These are phyloP conservation scores for Boechera divaricarpa DNA, from an alignment of 345 rosid species.

Conservation along the genomic window DNA sequence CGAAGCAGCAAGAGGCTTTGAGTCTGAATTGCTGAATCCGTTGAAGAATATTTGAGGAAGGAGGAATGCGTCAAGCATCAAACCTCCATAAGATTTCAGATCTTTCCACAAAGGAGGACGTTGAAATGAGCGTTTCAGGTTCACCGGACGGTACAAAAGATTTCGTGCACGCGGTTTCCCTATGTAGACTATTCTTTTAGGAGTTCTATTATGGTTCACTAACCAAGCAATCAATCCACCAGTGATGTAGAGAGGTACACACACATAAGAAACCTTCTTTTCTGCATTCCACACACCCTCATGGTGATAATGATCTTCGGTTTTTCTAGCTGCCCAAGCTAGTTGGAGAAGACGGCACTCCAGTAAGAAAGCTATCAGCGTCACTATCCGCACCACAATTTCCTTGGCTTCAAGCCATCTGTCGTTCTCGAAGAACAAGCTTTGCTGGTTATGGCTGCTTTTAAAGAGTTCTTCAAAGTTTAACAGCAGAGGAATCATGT, in stretches of 20 bases:
- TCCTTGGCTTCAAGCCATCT: conserved; percentile 91
- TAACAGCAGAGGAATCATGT: conserved; percentile 78
- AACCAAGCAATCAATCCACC: conserved; percentile 77
- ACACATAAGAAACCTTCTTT: conserved; percentile 60
- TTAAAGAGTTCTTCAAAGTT: conserved; percentile 79
- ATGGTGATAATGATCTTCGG: conserved; percentile 41
- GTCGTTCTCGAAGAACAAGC: conserved; percentile 64
- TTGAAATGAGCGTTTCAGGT: conserved; percentile 40
- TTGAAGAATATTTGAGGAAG: conserved; percentile 87
- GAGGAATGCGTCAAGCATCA: conserved; percentile 76
- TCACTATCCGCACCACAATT: conserved; percentile 76
- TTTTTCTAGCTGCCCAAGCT: conserved; percentile 69
- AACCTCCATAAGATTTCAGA: conserved; percentile 77
- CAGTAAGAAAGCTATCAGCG: conserved; percentile 84
- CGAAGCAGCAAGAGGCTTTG: conserved; percentile 56
- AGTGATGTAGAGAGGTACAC: conserved; percentile 62
- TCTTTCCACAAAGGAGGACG: conserved; percentile 62
- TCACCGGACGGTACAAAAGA: conserved; percentile 20
- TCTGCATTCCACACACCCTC: conserved; percentile 63
- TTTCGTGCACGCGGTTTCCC: conserved; percentile 25
- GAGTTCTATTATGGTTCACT: conserved; percentile 48
- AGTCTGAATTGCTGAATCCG: conserved; percentile 53
- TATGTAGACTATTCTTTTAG: conserved; percentile 35
- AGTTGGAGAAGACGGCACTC: conserved; percentile 80
- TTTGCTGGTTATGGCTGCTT: conserved; percentile 52